phyloP scores from a whole-genome alignment of 1,139 yeast species.

The Suzukiozyma palmioleophila region DNA sequence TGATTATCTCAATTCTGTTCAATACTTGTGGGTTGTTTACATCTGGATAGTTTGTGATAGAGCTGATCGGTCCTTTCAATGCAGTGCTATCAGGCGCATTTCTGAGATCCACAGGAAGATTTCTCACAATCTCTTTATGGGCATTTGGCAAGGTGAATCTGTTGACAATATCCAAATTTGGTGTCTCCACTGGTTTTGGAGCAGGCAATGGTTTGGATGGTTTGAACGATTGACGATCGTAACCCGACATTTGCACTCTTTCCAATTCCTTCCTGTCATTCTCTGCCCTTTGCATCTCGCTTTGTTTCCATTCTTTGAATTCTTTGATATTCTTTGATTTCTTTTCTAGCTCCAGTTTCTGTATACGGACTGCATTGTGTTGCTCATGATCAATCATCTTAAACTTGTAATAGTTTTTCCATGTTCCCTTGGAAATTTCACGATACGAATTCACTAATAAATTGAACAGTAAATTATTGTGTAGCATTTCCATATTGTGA shows the following conservation, averaged over 20 bases:
- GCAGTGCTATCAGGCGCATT: constrained; percentile 18
- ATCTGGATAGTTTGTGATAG: constrained; percentile 30
- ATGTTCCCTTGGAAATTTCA: constrained; percentile 36
- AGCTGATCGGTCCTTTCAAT: constrained; percentile 34
- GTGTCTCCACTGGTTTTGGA: constrained; percentile 18
- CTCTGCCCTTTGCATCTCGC: constrained; percentile 17
- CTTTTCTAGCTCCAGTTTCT: constrained; percentile 11
- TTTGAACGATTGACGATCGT: constrained; percentile 5
- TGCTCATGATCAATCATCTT: constrained; percentile 40
- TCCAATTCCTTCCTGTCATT: constrained; percentile 14
- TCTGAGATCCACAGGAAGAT: constrained; percentile 34
- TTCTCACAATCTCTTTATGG: constrained; percentile 28
- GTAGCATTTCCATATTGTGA: constrained; percentile 41
- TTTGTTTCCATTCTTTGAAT: constrained; percentile 16
- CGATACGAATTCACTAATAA: constrained; percentile 39
- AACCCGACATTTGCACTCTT: constrained; percentile 10
- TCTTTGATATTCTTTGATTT: constrained; percentile 5
- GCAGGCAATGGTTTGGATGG: constrained; percentile 15
- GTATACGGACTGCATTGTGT: constrained; percentile 19
- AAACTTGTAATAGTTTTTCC: constrained; percentile 38
- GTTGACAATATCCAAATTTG: constrained; percentile 11
- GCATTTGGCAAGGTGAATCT: constrained; percentile 33
- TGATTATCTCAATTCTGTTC: constrained; percentile 37
- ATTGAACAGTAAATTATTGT: constrained; percentile 40
- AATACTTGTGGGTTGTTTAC: constrained; percentile 29